A percentile compares a stretch with the other conserved stretches of the same genome.
Evolutionary conservation across 106 monocot species (phyloP).

Genomic region (Iris macrosiphon): DNA sequence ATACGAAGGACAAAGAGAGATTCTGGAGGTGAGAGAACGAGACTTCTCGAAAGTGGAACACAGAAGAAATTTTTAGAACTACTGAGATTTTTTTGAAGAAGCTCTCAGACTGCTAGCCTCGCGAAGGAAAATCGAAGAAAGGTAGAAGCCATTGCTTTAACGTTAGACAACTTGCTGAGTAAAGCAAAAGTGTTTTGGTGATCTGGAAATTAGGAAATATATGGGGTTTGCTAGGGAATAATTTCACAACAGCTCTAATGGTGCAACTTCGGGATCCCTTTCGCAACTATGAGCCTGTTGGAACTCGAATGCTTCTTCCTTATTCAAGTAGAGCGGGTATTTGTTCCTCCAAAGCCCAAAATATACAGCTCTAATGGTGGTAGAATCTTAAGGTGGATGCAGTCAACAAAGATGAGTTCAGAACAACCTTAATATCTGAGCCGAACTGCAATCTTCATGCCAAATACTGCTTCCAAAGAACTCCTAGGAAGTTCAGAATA

Average conservation of each 20-base stretch:
- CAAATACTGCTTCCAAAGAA: constrained; percentile 28
- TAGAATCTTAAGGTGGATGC: constrained; percentile 37
- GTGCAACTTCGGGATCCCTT: constrained; percentile 87
- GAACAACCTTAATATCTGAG: constrained; percentile 17
- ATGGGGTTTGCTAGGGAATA: constrained; percentile 83
- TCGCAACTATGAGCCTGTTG: constrained; percentile 82
- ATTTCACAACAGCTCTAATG: constrained; percentile 86
- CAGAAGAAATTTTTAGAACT: too few species aligned
- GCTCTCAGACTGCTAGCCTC: too few species aligned
- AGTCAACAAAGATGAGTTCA: constrained; percentile 42
- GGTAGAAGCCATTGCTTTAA: too few species aligned
- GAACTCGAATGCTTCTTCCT: constrained; percentile 82
- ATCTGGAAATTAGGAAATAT: constrained; percentile 48
- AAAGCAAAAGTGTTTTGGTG: too few species aligned
- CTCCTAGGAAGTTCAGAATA: constrained; percentile 57
- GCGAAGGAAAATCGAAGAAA: too few species aligned
- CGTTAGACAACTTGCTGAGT: too few species aligned
- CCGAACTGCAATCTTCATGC: constrained; percentile 22
- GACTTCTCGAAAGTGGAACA: too few species aligned
- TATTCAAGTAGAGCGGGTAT: constrained; percentile 81
- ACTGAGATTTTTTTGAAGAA: too few species aligned
- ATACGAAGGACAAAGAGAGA: too few species aligned
- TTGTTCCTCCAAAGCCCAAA: constrained; percentile 78
- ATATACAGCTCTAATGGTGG: constrained; percentile 55
- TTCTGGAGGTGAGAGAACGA: too few species aligned